A percentile compares a stretch with the other conserved stretches of the same genome.
Evolutionary conservation across 257 asterid genomes (phyloP).

Genomic region (Solanum piurae): DNA sequence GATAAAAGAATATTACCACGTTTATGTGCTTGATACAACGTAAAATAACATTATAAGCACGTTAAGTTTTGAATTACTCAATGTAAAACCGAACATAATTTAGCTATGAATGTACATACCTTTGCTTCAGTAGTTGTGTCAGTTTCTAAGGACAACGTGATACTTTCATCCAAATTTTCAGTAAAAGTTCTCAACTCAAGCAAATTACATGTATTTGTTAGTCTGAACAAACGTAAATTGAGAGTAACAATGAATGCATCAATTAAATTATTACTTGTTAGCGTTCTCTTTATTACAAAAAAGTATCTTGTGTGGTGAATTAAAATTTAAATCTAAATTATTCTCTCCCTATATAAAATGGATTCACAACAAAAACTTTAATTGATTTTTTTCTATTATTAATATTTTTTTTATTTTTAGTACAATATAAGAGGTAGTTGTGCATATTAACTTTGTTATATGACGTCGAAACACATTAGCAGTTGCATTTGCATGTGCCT

Average conservation of each 20-base stretch:
- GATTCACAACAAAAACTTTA: background rate
- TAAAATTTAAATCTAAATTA: too few species aligned
- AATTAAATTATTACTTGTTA: too few species aligned
- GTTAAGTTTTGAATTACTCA: background rate
- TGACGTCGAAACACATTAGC: background rate
- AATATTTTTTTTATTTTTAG: too few species aligned
- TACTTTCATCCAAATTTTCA: too few species aligned
- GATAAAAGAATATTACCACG: background rate
- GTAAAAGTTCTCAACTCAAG: too few species aligned
- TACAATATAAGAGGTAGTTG: background rate
- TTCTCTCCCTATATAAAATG: too few species aligned
- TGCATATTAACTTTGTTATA: background rate
- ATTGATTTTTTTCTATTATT: too few species aligned
- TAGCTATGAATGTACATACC: background rate
- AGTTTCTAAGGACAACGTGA: background rate
- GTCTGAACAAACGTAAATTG: background rate
- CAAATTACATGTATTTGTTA: too few species aligned
- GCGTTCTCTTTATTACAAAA: too few species aligned
- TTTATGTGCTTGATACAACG: background rate
- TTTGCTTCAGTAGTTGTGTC: background rate
- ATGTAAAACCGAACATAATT: background rate
- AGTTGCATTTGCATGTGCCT: background rate
- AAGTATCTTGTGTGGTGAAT: background rate
- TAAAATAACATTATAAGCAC: background rate
- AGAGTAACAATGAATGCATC: background rate